Conservation (phyloP, 768 basidiomycete species). For the Rhodotorula paludigena region DNA sequence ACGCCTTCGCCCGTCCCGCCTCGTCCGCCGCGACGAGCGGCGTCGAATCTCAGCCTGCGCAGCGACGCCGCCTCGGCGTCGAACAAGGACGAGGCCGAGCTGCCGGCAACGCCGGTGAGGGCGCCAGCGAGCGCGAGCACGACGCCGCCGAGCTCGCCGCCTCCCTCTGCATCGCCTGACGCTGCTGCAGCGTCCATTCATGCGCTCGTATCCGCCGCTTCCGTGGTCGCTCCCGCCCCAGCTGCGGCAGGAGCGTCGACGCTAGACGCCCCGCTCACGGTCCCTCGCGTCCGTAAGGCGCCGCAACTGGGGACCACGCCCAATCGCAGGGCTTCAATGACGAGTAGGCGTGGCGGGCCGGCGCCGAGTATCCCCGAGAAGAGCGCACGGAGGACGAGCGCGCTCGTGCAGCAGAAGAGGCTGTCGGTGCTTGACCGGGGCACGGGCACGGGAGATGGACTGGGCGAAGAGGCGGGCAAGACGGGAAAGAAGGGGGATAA, state of each 20-base stretch:
- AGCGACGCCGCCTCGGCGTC: background rate
- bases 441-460: background rate
- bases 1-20: slow-evolving; percentile 2
- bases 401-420: background rate
- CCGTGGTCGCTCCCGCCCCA: background rate
- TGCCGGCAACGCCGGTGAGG: background rate
- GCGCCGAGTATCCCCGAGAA: background rate
- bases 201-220: no score
- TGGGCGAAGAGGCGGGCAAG: background rate
- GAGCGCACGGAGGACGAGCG: background rate
- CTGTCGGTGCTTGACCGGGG: background rate
- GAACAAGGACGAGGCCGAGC: no score
- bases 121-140: background rate
- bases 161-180: background rate
- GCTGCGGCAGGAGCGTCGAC: background rate
- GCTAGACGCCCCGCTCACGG: background rate
- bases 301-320: no score
- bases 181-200: no score
- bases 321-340: no score
- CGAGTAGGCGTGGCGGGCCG: background rate
- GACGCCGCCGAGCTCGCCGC: background rate
- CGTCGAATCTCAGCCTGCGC: slow-evolving; percentile 3
- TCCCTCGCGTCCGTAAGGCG: background rate
- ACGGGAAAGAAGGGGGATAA: background rate
- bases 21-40: slow-evolving; percentile 2